A percentile compares a stretch with the other conserved stretches of the same genome.
Conservation (phyloP, 2,329 filamentous ascomycete genomes). For the Cladosporium velox region DNA sequence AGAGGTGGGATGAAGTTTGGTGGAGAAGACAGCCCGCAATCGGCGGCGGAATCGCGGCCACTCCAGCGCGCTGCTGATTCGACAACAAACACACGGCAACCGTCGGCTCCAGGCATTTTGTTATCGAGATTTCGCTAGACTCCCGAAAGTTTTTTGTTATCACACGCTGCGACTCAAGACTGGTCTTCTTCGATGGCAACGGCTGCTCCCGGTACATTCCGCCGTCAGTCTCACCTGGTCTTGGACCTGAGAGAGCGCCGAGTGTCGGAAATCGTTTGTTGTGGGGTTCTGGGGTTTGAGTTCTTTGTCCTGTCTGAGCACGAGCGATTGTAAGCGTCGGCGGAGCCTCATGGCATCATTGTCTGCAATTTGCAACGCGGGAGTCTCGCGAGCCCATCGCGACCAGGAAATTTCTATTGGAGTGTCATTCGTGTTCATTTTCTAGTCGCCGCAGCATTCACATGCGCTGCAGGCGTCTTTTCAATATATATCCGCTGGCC, state of each 20-base stretch:
- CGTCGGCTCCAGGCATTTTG: conserved; percentile 10
- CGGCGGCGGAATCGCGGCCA: conserved; percentile 7
- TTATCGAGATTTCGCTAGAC: conserved; percentile 10
- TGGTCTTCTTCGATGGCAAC: neutral
- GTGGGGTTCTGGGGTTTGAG: conserved; percentile 13
- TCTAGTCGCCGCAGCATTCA: neutral
- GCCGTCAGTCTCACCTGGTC: neutral
- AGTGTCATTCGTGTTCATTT: neutral
- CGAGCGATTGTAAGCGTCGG: neutral
- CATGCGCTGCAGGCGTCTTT: neutral
- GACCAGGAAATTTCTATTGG: neutral
- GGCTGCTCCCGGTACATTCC: neutral
- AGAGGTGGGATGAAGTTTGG: conserved; percentile 12
- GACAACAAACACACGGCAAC: conserved; percentile 4
- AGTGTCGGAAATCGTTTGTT: conserved; percentile 8
- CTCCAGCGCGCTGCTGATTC: neutral
- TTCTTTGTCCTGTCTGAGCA: conserved; percentile 14
- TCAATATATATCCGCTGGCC: conserved; percentile 1
- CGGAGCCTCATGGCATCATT: neutral
- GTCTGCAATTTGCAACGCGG: neutral
- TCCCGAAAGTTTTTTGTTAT: neutral
- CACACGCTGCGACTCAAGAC: neutral
- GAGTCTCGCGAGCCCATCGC: neutral
- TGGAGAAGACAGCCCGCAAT: conserved; percentile 8
- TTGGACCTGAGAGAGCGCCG: conserved; percentile 1